Base-by-base conservation (phyloP, 2,329 filamentous ascomycete species). In the Cladosporium sp. region DNA sequence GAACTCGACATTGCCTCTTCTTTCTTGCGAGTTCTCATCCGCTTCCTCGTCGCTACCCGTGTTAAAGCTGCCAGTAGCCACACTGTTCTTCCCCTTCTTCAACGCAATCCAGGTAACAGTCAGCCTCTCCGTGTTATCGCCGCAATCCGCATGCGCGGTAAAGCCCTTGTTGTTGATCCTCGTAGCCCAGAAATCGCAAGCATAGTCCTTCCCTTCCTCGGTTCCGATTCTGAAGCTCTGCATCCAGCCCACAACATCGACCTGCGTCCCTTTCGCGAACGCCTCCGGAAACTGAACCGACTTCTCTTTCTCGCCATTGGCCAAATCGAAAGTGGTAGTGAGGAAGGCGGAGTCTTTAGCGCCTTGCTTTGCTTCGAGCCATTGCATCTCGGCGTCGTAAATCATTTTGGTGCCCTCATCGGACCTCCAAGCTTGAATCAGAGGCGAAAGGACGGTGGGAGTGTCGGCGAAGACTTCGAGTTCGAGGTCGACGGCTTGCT, bases 51-150 rank as follows among this genome's bases (percentile, higher is more conserved):
- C 43, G 19, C 52, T 37, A 4, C 48, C 38, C 6, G 52, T 56
- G 38, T 37, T 53, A 11, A 58, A 58, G 14, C 44, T 56, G 10
- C 54, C 56, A 13, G 48, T 49, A 6, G 56, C 56, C 32, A 58
- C 56, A 16, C 53, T 58, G 3, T 42, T 32, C 44, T 58, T 58
- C 5, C 56, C 56, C 32, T 58, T 53, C 43, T 56, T 54, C 13
- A 56, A 38, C 13, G 54, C 54, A 13, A 58, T 56, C 46, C 52
- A 58, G 1, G 56, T 58, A 8, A 53, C 52, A 3, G 33, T 50
- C 41, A 58, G 22, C 14, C 54, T 51, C 42, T 58, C 54, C 11
- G 52, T 46, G 19, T 43, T 54, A 9, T 32, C 46, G 38, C 56
- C 53, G 10, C 51, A 55, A 22, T 53, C 49, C 2, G 52, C 56